These are phyloP conservation scores for Neoconidiobolus thromboides DNA, from an alignment of 371 early-diverging fungal genomes.

Conservation along the genomic window DNA sequence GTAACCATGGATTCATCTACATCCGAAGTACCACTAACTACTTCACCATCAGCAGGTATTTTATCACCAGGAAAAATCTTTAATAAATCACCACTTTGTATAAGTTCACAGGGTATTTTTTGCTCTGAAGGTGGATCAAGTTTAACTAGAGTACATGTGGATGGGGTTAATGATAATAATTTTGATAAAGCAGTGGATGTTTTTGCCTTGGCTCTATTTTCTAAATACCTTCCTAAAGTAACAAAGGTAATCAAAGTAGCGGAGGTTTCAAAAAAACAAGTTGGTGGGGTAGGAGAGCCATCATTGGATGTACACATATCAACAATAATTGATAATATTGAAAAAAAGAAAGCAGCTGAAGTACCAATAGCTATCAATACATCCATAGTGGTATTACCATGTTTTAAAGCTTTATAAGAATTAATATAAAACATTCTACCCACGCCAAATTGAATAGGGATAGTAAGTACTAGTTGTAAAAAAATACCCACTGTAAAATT, in stretches of 20 bases:
- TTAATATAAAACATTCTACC: slow-evolving; percentile 60
- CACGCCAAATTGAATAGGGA: slow-evolving; percentile 81
- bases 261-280: slow-evolving; percentile 85
- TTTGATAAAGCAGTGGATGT: slow-evolving; percentile 77
- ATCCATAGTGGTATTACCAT: slow-evolving; percentile 86
- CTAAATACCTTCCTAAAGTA: slow-evolving; percentile 71
- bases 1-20: slow-evolving; percentile 97
- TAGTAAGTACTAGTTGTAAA: slow-evolving; percentile 31
- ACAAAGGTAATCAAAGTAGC: slow-evolving; percentile 82
- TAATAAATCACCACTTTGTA: slow-evolving; percentile 66
- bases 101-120: slow-evolving; percentile 62
- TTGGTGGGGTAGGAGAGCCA: slow-evolving; percentile 20
- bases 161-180: slow-evolving; percentile 67
- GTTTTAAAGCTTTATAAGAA: slow-evolving; percentile 55
- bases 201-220: slow-evolving; percentile 85
- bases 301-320: slow-evolving; percentile 4
- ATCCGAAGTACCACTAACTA: slow-evolving; percentile 60
- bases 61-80: slow-evolving; percentile 85
- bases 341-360: slow-evolving; percentile 59
- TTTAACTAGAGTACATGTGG: slow-evolving; percentile 40
- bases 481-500: slow-evolving; percentile 43
- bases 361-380: slow-evolving; percentile 83
- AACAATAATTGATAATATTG: slow-evolving; percentile 22
- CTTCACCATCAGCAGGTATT: slow-evolving; percentile 80
- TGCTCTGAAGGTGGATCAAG: slow-evolving; percentile 28